Evolutionary conservation across 192 early-diverging fungal genomes (phyloP).

Genomic region (Haplosporangium gracile): DNA sequence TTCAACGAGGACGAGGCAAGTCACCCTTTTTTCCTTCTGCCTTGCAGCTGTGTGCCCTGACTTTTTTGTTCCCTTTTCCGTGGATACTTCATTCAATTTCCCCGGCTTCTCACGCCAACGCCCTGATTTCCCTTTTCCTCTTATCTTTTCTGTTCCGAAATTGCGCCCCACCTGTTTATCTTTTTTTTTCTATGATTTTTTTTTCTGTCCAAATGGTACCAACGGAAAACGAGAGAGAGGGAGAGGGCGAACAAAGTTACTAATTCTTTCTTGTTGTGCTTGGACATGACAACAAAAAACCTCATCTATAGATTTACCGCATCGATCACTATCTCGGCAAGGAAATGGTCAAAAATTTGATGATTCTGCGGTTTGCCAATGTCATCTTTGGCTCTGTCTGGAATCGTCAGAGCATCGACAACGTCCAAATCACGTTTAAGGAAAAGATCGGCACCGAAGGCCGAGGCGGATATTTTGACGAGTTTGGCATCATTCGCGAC

Average conservation of each 20-base stretch:
- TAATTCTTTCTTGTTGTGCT: neutral
- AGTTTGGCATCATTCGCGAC: conserved; percentile 98
- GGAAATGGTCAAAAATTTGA: conserved; percentile 99
- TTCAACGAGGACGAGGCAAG: conserved; percentile 91
- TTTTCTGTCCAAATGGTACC: neutral
- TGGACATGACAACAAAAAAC: neutral
- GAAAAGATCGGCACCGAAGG: conserved; percentile 98
- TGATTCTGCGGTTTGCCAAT: conserved; percentile 95
- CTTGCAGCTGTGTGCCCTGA: too few relatives aligned
- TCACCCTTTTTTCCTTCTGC: too few relatives aligned
- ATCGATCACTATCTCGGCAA: conserved; percentile 99
- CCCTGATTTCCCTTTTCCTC: neutral
- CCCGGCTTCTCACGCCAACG: neutral
- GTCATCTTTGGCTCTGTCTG: conserved; percentile 94
- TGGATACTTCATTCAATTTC: neutral
- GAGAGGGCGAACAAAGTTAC: neutral
- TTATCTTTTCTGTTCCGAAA: neutral
- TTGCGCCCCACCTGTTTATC: conserved; percentile 3
- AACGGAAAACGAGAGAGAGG: neutral
- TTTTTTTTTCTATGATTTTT: neutral
- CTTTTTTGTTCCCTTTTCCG: neutral
- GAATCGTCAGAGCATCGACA: conserved; percentile 89
- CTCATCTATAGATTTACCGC: conserved; percentile 84
- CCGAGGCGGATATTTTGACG: conserved; percentile 98
- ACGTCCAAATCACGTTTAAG: conserved; percentile 98